Base-by-base conservation (phyloP, 768 basidiomycete species). In the Punctularia strigosozonata region DNA sequence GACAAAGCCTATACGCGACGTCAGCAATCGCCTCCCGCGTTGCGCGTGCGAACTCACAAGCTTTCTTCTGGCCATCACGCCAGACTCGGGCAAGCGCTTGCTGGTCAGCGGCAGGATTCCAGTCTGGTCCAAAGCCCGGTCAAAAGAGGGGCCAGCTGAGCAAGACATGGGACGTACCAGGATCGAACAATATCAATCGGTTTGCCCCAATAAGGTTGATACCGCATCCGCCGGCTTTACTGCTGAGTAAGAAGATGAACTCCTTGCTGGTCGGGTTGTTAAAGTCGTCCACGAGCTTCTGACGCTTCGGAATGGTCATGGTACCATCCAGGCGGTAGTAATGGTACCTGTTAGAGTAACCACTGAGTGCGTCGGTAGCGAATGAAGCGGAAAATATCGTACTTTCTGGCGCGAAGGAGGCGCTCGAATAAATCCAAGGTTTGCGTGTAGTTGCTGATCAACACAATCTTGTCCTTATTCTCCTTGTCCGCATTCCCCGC, bases 21-120 rank as follows among this genome's bases (percentile, higher is more conserved):
- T 24, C 15, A 21, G 33, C 46, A 31, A 44, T 25, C 25, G 25
- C 39, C 13, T 8, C 14, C 6, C 34, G 36, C 24, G 10, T 25
- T 31, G 30, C n/a, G 7, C 42, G 19, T 25, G 15, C 36, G 17
- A 17, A 54, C 84, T 38, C 52, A 91, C 94, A 99, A 62, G 95
- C 92, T 74, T 98, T 98, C 76, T 95, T 99, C 59, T 98, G 94
- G 0, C 94, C 94, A 53, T 99, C 94, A 63, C 94, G 85, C 94
- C 94, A 99, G 6, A 99, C 94, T 56, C 94, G 89, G 31, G 94
- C 94, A 4, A 99, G 69, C 6, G 94, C 94, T 57, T 99, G 94
- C 55, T 98, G 95, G 59, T 99, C 94, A 20, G 92, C 89, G 7
- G 94, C 94, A 19, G 92, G 92, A 51, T 97, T 97, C 92, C 92